Evolutionary conservation across 257 asterid species (phyloP), one percentile per base, ranked within the genome.

Genomic region (Solanum acaule): DNA sequence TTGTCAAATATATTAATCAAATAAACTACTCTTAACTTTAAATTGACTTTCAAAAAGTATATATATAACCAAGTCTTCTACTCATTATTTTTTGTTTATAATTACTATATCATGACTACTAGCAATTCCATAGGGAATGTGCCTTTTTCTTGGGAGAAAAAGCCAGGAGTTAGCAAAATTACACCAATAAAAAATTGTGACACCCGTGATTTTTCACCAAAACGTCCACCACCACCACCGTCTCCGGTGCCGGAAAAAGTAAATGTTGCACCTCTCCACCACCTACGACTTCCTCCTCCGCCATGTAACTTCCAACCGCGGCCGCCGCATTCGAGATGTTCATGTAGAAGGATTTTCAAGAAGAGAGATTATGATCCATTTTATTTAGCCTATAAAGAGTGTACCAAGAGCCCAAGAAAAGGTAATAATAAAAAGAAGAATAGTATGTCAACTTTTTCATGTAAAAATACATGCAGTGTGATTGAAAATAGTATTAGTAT

Each of bases 141-240:
- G 67, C 94, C 97, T 52, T 95, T 94, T 91, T 92, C 97, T 5
- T 94, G 98, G 97, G 97, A 93, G 88, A 90, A 93, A 91, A 90
- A 91, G 89, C 95, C 98, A 15, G 96, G 95, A 14, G 88, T 89
- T 1, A 90, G 96, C 88, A 94, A 94, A 94, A 86, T n/a, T 8
- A 65, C 72, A 10, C 42, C 86, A 46, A 46, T 68, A 18, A 81
- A 81, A 81, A 46, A 10, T 29, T 79, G 86, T 86, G 10, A 33
- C 88, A 59, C 29, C n/a, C 56, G 23, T 52, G 33, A 81, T 29
- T 78, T 37, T 76, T 49, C 86, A 70, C 63, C 78, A 86, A 93
- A 93, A 86, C 89, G 90, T 72, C 95, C 95, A 13, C 95, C 95
- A 13, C 95, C 95, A 1, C 96, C 96, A 1, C 95, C 94, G 5